These are phyloP conservation scores for Dichotomopilus funicola DNA, from an alignment of 2,329 filamentous ascomycete genomes.

Conservation along the genomic window DNA sequence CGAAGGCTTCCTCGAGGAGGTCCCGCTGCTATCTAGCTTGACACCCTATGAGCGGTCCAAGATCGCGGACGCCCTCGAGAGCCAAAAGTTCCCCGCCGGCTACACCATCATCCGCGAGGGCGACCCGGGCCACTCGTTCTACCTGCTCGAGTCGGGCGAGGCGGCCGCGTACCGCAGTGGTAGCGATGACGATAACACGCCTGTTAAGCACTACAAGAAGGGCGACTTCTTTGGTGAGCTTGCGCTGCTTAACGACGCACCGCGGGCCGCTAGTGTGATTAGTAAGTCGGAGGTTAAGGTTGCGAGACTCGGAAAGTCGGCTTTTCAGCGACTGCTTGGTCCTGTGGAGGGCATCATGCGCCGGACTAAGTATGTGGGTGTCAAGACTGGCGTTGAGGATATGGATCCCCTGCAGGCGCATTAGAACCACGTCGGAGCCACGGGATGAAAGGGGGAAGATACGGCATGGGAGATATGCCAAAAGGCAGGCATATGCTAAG, in stretches of 20 bases:
- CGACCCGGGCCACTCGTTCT: conserved; percentile 87
- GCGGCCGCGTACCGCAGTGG: conserved; percentile 83
- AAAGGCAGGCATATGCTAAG: too few species aligned
- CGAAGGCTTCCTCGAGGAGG: conserved; percentile 92
- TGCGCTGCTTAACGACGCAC: conserved; percentile 86
- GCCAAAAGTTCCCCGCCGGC: conserved; percentile 73
- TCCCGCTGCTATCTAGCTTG: conserved; percentile 74
- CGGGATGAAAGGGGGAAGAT: background rate
- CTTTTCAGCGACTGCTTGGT: conserved; percentile 87
- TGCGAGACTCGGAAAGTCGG: conserved; percentile 83
- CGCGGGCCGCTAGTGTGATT: conserved; percentile 82
- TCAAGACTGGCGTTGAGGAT: conserved; percentile 57
- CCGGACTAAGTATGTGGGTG: conserved; percentile 59
- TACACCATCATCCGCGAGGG: conserved; percentile 86
- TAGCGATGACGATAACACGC: conserved; percentile 39
- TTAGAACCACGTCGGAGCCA: too few species aligned
- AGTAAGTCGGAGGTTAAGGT: conserved; percentile 86
- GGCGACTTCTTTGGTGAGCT: conserved; percentile 98
- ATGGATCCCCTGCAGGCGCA: conserved; percentile 56
- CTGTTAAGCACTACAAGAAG: conserved; percentile 77
- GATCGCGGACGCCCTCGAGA: conserved; percentile 93
- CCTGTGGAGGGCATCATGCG: conserved; percentile 94
- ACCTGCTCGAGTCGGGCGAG: conserved; percentile 78
- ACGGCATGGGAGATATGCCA: background rate
- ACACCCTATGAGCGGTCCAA: conserved; percentile 93